phyloP scores from a whole-genome alignment of 1,284 basidiomycete species.

The Chiua sp. region DNA sequence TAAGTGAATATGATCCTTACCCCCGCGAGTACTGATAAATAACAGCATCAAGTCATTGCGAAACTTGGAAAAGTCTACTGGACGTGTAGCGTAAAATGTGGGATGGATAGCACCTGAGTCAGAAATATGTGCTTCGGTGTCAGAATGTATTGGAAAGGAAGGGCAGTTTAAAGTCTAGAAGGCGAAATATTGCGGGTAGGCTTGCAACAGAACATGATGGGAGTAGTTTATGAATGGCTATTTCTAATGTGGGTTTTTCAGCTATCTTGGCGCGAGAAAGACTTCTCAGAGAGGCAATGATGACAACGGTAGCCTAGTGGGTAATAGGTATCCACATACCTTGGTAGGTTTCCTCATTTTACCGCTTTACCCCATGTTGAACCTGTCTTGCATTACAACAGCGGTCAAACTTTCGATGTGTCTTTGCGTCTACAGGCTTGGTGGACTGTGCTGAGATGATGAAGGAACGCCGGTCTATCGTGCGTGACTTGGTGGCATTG shows the following conservation, averaged over 20 bases:
- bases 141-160: too few species aligned
- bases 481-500: conserved; percentile 11
- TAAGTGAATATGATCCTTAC: too few species aligned
- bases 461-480: conserved; percentile 17
- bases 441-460: conserved; percentile 15
- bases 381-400: conserved; percentile 11
- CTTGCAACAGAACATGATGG: not conserved
- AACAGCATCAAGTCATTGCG: too few species aligned
- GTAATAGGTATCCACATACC: conserved; percentile 30
- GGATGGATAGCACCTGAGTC: too few species aligned
- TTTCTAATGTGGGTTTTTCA: conserved; percentile 14
- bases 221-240: conserved; percentile 7
- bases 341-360: conserved; percentile 19
- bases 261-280: conserved; percentile 31
- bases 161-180: not conserved
- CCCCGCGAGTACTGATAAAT: too few species aligned
- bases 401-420: conserved; percentile 5
- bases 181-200: not conserved
- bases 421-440: conserved; percentile 12
- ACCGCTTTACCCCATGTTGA: conserved; percentile 7
- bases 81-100: too few species aligned
- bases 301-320: conserved; percentile 17
- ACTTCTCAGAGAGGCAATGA: conserved; percentile 11
- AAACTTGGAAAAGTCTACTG: too few species aligned
- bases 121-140: too few species aligned